A percentile compares a stretch with the other conserved stretches of the same genome.
phyloP scores from a whole-genome alignment of 2,329 filamentous ascomycete species.

The Fusarium metavorans region DNA sequence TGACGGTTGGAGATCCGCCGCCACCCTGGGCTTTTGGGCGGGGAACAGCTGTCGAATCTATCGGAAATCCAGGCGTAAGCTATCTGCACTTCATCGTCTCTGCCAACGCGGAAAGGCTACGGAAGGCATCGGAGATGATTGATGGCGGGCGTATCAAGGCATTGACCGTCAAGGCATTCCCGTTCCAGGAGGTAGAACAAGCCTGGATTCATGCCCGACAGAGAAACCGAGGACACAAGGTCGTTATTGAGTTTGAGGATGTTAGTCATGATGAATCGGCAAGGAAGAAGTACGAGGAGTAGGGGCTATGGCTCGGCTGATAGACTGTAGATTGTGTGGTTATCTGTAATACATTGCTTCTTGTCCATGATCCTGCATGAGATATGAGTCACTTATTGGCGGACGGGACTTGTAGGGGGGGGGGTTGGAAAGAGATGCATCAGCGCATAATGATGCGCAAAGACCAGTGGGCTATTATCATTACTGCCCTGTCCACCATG shows the following conservation, averaged over 20 bases:
- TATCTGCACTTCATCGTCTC: constrained; percentile 45
- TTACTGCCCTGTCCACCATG: background rate
- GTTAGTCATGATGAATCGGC: too few relatives aligned
- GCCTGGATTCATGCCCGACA: constrained; percentile 17
- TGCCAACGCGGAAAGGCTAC: background rate
- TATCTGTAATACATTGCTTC: background rate
- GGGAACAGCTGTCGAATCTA: constrained; percentile 31
- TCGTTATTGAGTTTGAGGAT: constrained; percentile 2
- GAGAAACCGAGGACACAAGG: constrained; percentile 11
- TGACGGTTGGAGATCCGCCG: constrained; percentile 52
- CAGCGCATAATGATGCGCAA: background rate
- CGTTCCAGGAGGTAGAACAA: background rate
- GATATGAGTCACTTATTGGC: background rate
- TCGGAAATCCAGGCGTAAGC: constrained; percentile 32
- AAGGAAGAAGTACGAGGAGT: background rate
- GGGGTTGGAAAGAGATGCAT: background rate
- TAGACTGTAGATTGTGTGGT: background rate
- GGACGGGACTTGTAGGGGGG: background rate
- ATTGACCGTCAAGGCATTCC: background rate
- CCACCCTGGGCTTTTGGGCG: constrained; percentile 48
- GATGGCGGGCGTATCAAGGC: constrained; percentile 6
- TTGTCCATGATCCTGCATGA: background rate
- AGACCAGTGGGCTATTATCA: background rate
- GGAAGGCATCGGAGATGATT: background rate
- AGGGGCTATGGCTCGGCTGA: background rate